Conservation (phyloP, 1,284 basidiomycete species). For the Naganishia liquefaciens region DNA sequence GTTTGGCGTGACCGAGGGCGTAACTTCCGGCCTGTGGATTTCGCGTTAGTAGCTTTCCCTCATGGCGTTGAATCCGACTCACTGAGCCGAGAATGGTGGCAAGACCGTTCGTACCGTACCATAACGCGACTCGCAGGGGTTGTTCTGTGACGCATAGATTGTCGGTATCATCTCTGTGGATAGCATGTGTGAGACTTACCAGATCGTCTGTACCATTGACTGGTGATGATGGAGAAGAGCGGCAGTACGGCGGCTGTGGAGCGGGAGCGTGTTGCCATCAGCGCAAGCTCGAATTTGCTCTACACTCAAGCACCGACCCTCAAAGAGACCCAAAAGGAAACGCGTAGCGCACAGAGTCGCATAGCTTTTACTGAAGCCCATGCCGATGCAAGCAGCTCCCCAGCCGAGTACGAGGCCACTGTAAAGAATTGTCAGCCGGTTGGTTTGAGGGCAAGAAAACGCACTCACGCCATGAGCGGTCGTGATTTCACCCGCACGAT, state of each 20-base stretch:
- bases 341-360: constrained; percentile 44
- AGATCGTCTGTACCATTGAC: constrained; percentile 53
- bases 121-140: constrained; percentile 46
- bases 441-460: constrained; percentile 37
- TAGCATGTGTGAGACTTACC: constrained; percentile 35
- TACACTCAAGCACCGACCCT: constrained; percentile 34
- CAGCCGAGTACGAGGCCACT: constrained; percentile 28
- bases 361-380: constrained; percentile 36
- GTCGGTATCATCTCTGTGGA: background rate
- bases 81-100: constrained; percentile 46
- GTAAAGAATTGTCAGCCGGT: background rate
- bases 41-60: background rate
- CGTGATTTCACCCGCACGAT: constrained; percentile 48
- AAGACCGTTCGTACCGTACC: constrained; percentile 53
- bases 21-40: constrained; percentile 32
- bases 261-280: background rate
- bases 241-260: constrained; percentile 47
- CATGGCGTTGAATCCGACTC: background rate
- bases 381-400: constrained; percentile 25
- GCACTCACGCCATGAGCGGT: constrained; percentile 47
- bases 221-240: constrained; percentile 53
- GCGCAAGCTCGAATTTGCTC: too few relatives aligned
- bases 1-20: constrained; percentile 47
- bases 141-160: background rate
- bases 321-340: constrained; percentile 53